Evolutionary conservation across 2,329 filamentous ascomycete genomes (phyloP).

Genomic region (Phyllosticta ampelicida): DNA sequence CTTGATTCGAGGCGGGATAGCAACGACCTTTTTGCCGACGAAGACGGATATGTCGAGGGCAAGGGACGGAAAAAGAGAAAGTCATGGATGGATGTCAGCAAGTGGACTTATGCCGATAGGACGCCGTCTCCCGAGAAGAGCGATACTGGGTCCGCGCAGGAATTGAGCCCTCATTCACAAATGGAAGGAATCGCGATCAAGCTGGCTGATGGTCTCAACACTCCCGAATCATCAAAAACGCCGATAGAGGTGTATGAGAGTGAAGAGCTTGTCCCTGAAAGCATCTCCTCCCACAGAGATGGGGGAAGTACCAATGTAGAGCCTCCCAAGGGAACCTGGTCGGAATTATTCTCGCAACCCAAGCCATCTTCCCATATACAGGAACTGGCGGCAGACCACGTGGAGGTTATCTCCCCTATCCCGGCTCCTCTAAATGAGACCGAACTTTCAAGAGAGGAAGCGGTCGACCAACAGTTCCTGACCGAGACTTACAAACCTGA

Average conservation of each 20-base stretch:
- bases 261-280: constrained; percentile 1
- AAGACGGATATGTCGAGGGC: constrained; percentile 50
- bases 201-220: background rate
- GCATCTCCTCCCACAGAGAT: background rate
- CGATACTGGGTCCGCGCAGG: constrained; percentile 11
- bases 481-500: background rate
- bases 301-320: background rate
- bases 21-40: constrained; percentile 56
- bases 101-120: constrained; percentile 65
- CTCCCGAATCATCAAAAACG: background rate
- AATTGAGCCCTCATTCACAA: background rate
- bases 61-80: constrained; percentile 59
- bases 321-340: too few relatives aligned
- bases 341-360: too few relatives aligned
- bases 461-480: constrained; percentile 3
- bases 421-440: background rate
- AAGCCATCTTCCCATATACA: background rate
- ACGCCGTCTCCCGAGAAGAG: constrained; percentile 58
- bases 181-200: background rate
- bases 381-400: background rate
- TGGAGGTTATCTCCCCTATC: background rate
- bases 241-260: background rate
- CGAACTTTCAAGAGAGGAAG: background rate
- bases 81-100: constrained; percentile 52
- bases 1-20: constrained; percentile 56